Evolutionary conservation across 1,284 basidiomycete genomes (phyloP).

Genomic region (Schizopora paradoxa): DNA sequence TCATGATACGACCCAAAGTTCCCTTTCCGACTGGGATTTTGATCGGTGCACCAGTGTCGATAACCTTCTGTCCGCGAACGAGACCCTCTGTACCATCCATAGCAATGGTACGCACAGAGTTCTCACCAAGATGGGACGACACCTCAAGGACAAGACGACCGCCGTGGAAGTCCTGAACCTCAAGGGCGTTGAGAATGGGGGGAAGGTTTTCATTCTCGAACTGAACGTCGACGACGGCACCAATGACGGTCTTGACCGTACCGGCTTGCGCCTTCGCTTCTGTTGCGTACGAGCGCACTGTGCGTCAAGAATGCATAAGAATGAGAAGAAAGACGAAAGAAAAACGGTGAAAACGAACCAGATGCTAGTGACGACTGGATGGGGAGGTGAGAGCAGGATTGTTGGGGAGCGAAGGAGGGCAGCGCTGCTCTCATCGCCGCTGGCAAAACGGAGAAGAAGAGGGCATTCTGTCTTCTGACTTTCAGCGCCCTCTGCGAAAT

Average conservation of each 20-base stretch:
- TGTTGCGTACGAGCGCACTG: slow-evolving; percentile 87
- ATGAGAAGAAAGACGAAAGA: slow-evolving; percentile 18
- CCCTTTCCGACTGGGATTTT: slow-evolving; percentile 92
- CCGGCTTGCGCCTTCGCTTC: slow-evolving; percentile 72
- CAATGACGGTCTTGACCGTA: slow-evolving; percentile 90
- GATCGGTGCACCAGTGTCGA: slow-evolving; percentile 96
- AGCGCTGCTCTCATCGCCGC: slow-evolving; percentile 40
- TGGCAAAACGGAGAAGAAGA: slow-evolving; percentile 68
- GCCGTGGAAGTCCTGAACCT: slow-evolving; percentile 90
- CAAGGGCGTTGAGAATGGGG: slow-evolving; percentile 96
- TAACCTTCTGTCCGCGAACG: slow-evolving; percentile 94
- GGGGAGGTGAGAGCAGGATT: slow-evolving; percentile 38
- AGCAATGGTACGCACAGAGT: slow-evolving; percentile 95
- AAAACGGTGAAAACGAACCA: slow-evolving; percentile 32
- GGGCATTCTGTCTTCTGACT: slow-evolving; percentile 67
- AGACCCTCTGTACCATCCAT: slow-evolving; percentile 99
- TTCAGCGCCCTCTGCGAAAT: slow-evolving; percentile 76
- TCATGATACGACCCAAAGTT: slow-evolving; percentile 98
- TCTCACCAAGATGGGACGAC: slow-evolving; percentile 96
- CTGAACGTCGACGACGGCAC: slow-evolving; percentile 99
- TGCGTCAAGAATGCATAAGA: slow-evolving; percentile 21
- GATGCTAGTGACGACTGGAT: slow-evolving; percentile 37
- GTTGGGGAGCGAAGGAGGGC: slow-evolving; percentile 33
- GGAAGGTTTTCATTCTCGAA: slow-evolving; percentile 89
- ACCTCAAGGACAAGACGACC: slow-evolving; percentile 95